Percentiles rank a stretch among this genome's conserved stretches.
phyloP scores from a whole-genome alignment of 1,284 basidiomycete genomes.

The Salmacisia buchloeana region DNA sequence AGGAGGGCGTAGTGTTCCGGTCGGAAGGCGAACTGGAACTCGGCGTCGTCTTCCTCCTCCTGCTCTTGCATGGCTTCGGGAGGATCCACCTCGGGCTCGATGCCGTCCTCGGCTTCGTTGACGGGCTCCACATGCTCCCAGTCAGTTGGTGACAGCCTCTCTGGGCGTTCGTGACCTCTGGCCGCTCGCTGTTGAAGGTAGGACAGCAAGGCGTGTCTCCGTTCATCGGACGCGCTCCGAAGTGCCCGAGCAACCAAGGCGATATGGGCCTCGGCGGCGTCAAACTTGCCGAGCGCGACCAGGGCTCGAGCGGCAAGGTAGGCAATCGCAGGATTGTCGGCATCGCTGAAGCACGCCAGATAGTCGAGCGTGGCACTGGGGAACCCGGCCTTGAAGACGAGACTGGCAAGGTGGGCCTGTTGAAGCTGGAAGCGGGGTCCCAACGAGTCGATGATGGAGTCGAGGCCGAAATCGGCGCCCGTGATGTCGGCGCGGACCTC shows the following conservation, averaged over 20 bases:
- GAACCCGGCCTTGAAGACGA: neutral
- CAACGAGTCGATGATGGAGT: too few relatives aligned
- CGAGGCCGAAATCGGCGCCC: too few relatives aligned
- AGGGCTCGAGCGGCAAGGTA: neutral
- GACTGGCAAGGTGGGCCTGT: neutral
- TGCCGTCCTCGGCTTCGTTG: neutral
- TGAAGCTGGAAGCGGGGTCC: neutral
- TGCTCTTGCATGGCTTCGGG: neutral
- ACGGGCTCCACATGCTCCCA: slow-evolving; percentile 2
- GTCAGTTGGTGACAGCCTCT: neutral
- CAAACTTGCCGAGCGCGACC: neutral
- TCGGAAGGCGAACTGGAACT: neutral
- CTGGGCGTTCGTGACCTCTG: neutral
- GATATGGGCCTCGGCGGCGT: neutral
- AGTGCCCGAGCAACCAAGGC: neutral
- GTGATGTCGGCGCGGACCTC: too few relatives aligned
- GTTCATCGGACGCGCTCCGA: neutral
- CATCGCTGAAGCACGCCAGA: neutral
- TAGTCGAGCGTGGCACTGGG: neutral
- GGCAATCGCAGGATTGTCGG: neutral
- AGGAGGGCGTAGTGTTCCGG: neutral
- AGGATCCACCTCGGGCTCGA: neutral
- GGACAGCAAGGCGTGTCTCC: neutral
- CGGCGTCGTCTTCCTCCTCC: neutral
- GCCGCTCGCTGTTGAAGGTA: neutral